Conservation (phyloP, 2,329 filamentous ascomycete genomes). For the Aspergillus sp. region DNA sequence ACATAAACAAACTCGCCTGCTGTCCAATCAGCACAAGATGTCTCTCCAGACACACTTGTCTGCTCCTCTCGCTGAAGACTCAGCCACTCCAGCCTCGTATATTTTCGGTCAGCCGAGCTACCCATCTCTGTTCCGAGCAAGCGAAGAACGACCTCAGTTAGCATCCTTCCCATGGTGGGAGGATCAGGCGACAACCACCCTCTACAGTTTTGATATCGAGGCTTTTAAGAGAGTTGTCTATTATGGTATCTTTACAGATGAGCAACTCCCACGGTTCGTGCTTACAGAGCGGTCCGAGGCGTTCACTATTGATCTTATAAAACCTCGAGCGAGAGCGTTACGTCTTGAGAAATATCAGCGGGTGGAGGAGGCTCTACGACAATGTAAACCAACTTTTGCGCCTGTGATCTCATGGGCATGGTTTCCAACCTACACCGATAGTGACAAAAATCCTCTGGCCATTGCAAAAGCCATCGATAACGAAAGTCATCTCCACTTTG, state of each 20-base stretch:
- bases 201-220: constrained; percentile 40
- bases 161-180: constrained; percentile 43
- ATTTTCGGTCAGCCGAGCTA: constrained; percentile 23
- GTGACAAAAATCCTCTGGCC: constrained; percentile 19
- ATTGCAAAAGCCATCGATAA: constrained; percentile 37
- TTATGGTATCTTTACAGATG: constrained; percentile 38
- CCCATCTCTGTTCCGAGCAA: constrained; percentile 30
- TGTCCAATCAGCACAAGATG: constrained; percentile 7
- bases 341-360: constrained; percentile 36
- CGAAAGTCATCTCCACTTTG: constrained; percentile 43
- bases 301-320: constrained; percentile 32
- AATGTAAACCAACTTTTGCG: constrained; percentile 27
- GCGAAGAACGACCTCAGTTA: constrained; percentile 34
- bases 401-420: constrained; percentile 35
- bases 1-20: neutral
- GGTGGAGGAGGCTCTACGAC: constrained; percentile 40
- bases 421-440: constrained; percentile 30
- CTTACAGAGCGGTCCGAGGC: constrained; percentile 36
- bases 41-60: constrained; percentile 9
- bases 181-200: constrained; percentile 37
- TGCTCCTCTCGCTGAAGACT: constrained; percentile 3
- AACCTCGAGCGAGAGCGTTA: constrained; percentile 27
- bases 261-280: constrained; percentile 34
- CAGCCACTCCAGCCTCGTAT: constrained; percentile 8
- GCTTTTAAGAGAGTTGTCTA: constrained; percentile 40